These are phyloP conservation scores for Trichoderma asperelloides DNA, from an alignment of 495 filamentous ascomycete genomes.

Conservation along the genomic window DNA sequence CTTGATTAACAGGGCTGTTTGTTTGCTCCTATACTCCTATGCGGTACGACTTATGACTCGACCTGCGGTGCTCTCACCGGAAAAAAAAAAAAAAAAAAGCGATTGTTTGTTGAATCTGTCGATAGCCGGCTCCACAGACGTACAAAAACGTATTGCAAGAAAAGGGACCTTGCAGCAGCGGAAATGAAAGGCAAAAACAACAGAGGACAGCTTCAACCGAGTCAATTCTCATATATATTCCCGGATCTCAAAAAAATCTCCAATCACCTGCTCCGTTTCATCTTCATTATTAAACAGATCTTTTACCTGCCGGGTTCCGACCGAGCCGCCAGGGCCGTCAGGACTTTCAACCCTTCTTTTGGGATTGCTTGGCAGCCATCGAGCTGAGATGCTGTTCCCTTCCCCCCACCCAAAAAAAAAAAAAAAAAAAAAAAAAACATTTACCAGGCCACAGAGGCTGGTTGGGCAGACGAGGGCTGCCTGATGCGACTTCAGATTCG, in stretches of 20 bases:
- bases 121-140: background rate
- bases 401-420: no score
- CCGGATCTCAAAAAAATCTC: background rate
- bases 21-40: background rate
- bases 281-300: background rate
- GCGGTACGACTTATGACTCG: background rate
- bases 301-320: background rate
- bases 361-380: no score
- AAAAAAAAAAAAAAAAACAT: background rate
- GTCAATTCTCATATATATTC: background rate
- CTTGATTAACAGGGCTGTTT: background rate
- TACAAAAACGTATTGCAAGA: background rate
- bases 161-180: conserved; percentile 4
- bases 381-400: background rate
- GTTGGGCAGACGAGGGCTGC: background rate
- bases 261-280: background rate
- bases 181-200: background rate
- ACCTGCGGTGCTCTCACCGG: background rate
- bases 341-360: no score
- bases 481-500: background rate
- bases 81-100: background rate
- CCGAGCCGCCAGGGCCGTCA: no score
- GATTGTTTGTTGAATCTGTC: background rate
- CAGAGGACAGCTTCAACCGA: background rate
- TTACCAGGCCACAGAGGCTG: background rate